A percentile compares a stretch with the other conserved stretches of the same genome.
These are phyloP conservation scores for Hemisphaericaspora lyxosophila DNA, from an alignment of 1,139 yeast species.

Conservation along the genomic window DNA sequence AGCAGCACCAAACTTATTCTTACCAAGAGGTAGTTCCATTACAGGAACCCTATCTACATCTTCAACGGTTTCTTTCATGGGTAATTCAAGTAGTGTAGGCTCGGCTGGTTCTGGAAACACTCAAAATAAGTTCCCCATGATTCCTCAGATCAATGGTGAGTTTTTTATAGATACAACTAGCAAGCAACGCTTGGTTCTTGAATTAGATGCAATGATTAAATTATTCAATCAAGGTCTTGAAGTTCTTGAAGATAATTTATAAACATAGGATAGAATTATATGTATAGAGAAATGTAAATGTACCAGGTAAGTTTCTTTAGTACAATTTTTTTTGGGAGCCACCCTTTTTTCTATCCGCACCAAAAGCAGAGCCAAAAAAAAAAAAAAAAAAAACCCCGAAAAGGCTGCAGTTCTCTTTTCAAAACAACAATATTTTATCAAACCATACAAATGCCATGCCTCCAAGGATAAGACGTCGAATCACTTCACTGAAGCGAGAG, in stretches of 20 bases:
- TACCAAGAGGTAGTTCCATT: conserved; percentile 19
- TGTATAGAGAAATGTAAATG: no score
- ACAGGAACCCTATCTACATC: conserved; percentile 14
- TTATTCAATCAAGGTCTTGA: conserved; percentile 44
- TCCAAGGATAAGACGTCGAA: conserved; percentile 47
- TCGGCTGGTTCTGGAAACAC: background rate
- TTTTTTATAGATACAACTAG: conserved; percentile 39
- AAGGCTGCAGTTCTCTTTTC: no score
- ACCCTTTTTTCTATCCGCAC: no score
- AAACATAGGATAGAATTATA: no score
- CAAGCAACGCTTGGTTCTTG: conserved; percentile 34
- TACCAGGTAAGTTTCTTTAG: no score
- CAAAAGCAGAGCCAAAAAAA: background rate
- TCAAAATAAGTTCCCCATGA: conserved; percentile 30
- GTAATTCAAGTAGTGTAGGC: background rate
- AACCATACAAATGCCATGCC: conserved; percentile 26
- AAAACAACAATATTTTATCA: background rate
- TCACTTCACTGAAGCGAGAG: conserved; percentile 47
- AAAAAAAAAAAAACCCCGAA: no score
- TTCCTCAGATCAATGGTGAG: conserved; percentile 40
- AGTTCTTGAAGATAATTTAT: conserved; percentile 34
- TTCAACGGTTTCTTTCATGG: no score
- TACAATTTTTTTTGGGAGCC: no score
- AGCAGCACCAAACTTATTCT: conserved; percentile 14
- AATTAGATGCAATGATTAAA: conserved; percentile 41